phyloP scores from a whole-genome alignment of 352 stramenopile species.

The Pythium aristosporum region DNA sequence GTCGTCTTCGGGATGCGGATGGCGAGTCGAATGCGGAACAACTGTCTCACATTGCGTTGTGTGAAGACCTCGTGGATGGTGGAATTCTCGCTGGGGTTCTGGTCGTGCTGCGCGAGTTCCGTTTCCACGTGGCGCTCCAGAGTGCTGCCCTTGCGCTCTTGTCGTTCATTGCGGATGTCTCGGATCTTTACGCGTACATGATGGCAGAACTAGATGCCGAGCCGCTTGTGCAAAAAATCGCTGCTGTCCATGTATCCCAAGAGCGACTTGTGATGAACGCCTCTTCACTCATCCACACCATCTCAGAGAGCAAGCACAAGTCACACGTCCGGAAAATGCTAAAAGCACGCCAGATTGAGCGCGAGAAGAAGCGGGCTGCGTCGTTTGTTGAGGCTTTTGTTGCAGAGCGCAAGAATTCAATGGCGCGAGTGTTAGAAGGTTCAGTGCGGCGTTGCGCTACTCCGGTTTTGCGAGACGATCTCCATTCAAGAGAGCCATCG shows the following conservation, averaged over 20 bases:
- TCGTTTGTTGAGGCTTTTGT: constrained; percentile 37
- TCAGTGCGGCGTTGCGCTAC: background rate
- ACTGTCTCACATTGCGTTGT: constrained; percentile 24
- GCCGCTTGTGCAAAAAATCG: constrained; percentile 49
- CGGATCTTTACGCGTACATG: constrained; percentile 52
- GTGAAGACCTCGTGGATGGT: constrained; percentile 45
- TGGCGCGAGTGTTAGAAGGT: background rate
- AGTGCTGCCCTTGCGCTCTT: constrained; percentile 45
- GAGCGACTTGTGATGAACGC: constrained; percentile 44
- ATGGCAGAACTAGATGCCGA: constrained; percentile 50
- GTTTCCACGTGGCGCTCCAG: constrained; percentile 57
- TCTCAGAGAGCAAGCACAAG: constrained; percentile 41
- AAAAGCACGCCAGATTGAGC: constrained; percentile 35
- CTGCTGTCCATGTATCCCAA: constrained; percentile 40
- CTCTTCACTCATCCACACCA: constrained; percentile 39
- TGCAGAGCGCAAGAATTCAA: constrained; percentile 14
- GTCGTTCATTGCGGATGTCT: constrained; percentile 43
- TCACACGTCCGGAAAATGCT: constrained; percentile 37
- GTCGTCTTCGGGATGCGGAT: constrained; percentile 34
- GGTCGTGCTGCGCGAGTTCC: constrained; percentile 61
- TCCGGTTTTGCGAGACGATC: background rate
- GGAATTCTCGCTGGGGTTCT: constrained; percentile 39
- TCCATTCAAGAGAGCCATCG: background rate
- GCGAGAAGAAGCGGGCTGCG: constrained; percentile 32
- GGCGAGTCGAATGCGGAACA: constrained; percentile 11